Base-by-base conservation (phyloP, 2,329 filamentous ascomycete genomes). In the Aspergillus unguis region DNA sequence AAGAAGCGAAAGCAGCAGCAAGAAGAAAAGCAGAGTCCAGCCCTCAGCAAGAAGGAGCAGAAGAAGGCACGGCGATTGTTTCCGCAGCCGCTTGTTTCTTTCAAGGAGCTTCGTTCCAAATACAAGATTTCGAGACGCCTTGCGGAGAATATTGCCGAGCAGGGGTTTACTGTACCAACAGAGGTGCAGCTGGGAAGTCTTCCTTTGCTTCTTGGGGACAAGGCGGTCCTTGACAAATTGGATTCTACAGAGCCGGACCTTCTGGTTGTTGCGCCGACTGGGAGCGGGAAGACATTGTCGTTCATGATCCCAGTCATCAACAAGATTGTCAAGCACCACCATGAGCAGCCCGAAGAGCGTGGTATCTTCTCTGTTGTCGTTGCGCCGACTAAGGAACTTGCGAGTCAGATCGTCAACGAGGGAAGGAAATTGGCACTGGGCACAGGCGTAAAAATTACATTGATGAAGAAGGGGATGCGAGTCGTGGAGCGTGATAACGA, bases 231-330 rank as follows among this genome's bases (percentile, higher is more conserved):
- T n/a, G 64, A 68, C 40, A 62, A 69, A 23, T 65, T 66, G 9
- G 68, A 67, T 23, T 28, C 53, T 33, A 56, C 56, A 3, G 74
- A 77, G 9, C 76, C 92, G 4, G 86, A 99, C 75, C 83, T 99
- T 36, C 72, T 99, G 57, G 89, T 90, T 0, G 85, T 97, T 40
- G 94, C 94, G 3, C 94, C 94, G 1, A 99, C 94, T 0, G 94
- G 94, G 26, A 97, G 92, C 69, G 94, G 94, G 41, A 99, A 99
- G 77, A 99, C 94, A 0, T 77, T 99, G 58, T 90, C 91, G 17
- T 99, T 96, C 65, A 73, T 97, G 63, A 88, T 99, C 38, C 92
- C 92, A 0, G 80, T 91, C 3, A 85, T 99, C 62, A 87, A 95
- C 65, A 81, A 83, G 42, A 85, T 95, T 38, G 76, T 89, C 60